phyloP scores from a whole-genome alignment of 805 yeast species.

The Nadsonia fulvescens region DNA sequence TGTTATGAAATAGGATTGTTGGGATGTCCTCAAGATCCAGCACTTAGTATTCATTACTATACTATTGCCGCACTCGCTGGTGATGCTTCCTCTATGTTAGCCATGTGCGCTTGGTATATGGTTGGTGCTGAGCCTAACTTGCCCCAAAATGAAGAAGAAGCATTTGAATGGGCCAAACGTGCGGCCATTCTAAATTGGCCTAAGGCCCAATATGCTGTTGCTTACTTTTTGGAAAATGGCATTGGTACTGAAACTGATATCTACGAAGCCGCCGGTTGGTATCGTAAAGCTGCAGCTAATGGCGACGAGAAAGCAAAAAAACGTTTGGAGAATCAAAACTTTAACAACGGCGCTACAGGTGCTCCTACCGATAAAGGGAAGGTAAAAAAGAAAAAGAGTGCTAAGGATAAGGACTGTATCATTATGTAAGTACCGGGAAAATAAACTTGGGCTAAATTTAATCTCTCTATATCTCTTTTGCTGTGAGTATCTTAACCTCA shows the following conservation, averaged over 20 bases:
- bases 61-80: constrained; percentile 82
- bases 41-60: constrained; percentile 78
- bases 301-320: constrained; percentile 34
- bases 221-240: constrained; percentile 72
- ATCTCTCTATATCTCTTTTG: no score
- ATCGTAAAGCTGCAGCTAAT: constrained; percentile 47
- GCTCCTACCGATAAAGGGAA: constrained; percentile 1
- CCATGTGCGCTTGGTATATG: constrained; percentile 92
- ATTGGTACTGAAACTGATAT: constrained; percentile 56
- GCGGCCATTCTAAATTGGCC: constrained; percentile 63
- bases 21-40: constrained; percentile 58
- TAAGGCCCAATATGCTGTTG: constrained; percentile 75
- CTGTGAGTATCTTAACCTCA: no score
- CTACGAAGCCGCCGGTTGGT: constrained; percentile 55
- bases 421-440: constrained; percentile 14
- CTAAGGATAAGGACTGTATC: constrained; percentile 16
- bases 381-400: constrained; percentile 8
- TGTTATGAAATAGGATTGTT: constrained; percentile 63
- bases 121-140: constrained; percentile 78
- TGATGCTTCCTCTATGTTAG: constrained; percentile 77
- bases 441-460: no score
- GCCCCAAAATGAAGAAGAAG: constrained; percentile 62
- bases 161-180: constrained; percentile 84
- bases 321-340: constrained; percentile 12
- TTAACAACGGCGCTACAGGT: constrained; percentile 1